phyloP scores from a whole-genome alignment of 306 rosid genomes.

The Carpinus viminea region DNA sequence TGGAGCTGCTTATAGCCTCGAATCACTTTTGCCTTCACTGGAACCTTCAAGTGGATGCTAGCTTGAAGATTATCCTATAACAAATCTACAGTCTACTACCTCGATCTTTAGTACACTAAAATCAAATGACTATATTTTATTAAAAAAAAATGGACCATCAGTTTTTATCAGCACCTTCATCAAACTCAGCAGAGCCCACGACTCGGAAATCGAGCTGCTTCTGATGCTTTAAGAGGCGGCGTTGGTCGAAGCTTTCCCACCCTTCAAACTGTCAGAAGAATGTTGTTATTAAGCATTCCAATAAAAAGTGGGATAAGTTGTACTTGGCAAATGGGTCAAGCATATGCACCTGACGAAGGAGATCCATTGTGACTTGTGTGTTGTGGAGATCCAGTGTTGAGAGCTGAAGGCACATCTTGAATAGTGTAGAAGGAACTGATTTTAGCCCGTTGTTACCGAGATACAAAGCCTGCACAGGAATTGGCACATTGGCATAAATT shows the following conservation, averaged over 20 bases:
- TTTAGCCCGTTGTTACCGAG: constrained; percentile 75
- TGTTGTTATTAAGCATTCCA: neutral
- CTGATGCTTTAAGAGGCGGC: constrained; percentile 76
- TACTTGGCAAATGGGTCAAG: constrained; percentile 9
- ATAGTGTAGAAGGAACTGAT: constrained; percentile 73
- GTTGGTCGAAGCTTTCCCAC: constrained; percentile 80
- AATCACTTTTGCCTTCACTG: neutral
- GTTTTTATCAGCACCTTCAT: constrained; percentile 93
- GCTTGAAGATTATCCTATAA: neutral
- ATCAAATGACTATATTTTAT: neutral
- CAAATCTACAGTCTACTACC: neutral
- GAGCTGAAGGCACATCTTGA: constrained; percentile 74
- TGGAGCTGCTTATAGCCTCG: neutral
- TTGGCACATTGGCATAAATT: constrained; percentile 7
- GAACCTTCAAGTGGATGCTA: neutral
- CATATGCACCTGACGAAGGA: constrained; percentile 69
- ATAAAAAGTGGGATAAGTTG: constrained; percentile 18
- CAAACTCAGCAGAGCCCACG: constrained; percentile 67
- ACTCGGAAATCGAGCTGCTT: constrained; percentile 84
- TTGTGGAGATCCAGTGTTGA: constrained; percentile 82
- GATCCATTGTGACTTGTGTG: constrained; percentile 81
- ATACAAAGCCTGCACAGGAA: constrained; percentile 58
- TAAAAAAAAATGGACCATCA: constrained; percentile 20
- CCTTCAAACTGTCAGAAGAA: constrained; percentile 68
- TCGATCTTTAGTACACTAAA: neutral